Evolutionary conservation across 441 rosid species (phyloP), one percentile per base, ranked within the genome.

Genomic region (Cnidoscolus chayamansa): DNA sequence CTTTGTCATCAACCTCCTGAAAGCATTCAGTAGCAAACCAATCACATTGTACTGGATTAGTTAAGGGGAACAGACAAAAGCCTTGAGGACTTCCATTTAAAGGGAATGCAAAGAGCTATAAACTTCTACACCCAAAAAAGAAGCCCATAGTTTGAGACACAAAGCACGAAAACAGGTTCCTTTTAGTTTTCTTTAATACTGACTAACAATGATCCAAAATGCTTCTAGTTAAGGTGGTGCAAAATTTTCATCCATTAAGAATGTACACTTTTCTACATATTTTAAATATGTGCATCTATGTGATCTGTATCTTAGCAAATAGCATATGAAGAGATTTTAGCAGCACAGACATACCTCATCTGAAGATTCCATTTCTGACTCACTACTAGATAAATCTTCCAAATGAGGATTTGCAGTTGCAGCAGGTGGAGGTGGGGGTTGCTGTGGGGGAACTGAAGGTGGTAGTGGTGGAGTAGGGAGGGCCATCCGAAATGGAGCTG

Each of bases 401-500:
- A 79, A 17, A 16, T 72, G 69, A 76, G 83, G 81, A 67, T 84
- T 78, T 74, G 81, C 71, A 74, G 80, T 58, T 55, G 65, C 53
- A 73, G 76, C 73, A 63, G 86, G 78, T 10, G 84, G 84, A 37
- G 86, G 87, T 1, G 82, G 84, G 11, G 87, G 87, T 59, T 67
- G 73, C 19, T 75, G 86, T 53, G 77, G 79, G 43, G 87, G 81
- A 37, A 62, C 84, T 60, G 91, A 81, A 70, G 89, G 85, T 68
- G 98, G 96, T 71, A 91, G 81, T 61, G 97, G 98, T 32, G 96
- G 99, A 57, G 97, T 95, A 47, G 97, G 99, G 68, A 90, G 83
- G 74, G 98, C 96, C 89, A 91, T 83, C 50, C 95, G 91, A 83
- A 95, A 93, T 59, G 98, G 99, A 76, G 97, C 93, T 78, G 98